Conservation (phyloP, 139 green algal species). For the Chlamydomonas sp. region DNA sequence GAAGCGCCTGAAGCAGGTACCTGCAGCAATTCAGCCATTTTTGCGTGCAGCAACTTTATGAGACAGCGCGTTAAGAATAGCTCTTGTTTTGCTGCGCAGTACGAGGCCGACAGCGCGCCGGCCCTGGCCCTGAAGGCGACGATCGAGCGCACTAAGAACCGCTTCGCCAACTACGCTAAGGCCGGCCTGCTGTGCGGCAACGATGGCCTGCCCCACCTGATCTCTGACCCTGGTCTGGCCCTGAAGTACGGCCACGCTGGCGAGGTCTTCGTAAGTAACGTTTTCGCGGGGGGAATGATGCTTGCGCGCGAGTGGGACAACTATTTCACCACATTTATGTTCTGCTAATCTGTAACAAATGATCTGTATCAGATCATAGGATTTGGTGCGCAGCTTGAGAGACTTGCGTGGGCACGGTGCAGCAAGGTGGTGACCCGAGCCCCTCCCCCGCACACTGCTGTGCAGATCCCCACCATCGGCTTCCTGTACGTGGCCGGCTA, state of each 20-base stretch:
- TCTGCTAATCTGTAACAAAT: too few species aligned
- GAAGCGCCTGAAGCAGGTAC: constrained; percentile 86
- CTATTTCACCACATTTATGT: too few species aligned
- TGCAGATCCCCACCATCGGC: constrained; percentile 92
- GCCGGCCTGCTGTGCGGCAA: constrained; percentile 95
- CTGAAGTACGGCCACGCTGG: constrained; percentile 93
- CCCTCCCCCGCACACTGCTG: not conserved
- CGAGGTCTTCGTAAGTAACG: constrained; percentile 89
- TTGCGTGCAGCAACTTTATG: too few species aligned
- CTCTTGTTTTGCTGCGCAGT: constrained; percentile 68
- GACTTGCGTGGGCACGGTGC: too few species aligned
- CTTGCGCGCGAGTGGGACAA: too few species aligned
- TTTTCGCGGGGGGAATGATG: too few species aligned
- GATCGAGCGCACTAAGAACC: constrained; percentile 93
- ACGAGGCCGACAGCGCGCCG: constrained; percentile 89
- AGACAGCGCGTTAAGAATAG: too few species aligned
- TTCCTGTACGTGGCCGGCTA: constrained; percentile 99
- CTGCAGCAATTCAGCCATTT: too few species aligned
- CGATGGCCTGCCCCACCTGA: constrained; percentile 98
- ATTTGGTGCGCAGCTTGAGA: too few species aligned
- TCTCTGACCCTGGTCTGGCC: constrained; percentile 95
- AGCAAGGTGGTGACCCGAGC: not conserved
- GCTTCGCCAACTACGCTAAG: constrained; percentile 95
- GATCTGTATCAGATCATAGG: too few species aligned
- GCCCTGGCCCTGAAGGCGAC: constrained; percentile 93